A percentile compares a stretch with the other conserved stretches of the same genome.
phyloP scores from a whole-genome alignment of 1,284 basidiomycete genomes.

The Ustilago hordei region DNA sequence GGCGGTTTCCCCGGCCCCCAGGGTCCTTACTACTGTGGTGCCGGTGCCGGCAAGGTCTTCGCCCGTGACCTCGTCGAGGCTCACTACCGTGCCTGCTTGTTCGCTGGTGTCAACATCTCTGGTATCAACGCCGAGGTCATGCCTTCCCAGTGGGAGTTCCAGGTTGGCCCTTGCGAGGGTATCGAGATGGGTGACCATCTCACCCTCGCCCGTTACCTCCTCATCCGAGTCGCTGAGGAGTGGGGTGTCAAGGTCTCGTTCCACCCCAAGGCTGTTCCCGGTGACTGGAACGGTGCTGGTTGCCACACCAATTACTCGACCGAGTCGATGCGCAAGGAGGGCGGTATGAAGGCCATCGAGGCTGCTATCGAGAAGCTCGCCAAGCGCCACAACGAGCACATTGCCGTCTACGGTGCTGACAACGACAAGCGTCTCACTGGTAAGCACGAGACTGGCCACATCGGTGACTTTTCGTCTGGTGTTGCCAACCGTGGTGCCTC shows the following conservation, averaged over 20 bases:
- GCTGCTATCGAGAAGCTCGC: slow-evolving; percentile 80
- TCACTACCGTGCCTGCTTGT: slow-evolving; percentile 95
- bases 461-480: slow-evolving; percentile 90
- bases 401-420: slow-evolving; percentile 69
- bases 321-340: slow-evolving; percentile 59
- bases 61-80: slow-evolving; percentile 99
- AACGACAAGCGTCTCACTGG: slow-evolving; percentile 69
- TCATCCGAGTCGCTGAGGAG: slow-evolving; percentile 80
- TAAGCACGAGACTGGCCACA: slow-evolving; percentile 88
- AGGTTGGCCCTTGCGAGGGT: slow-evolving; percentile 96
- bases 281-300: slow-evolving; percentile 99
- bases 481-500: slow-evolving; percentile 92
- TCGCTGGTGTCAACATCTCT: slow-evolving; percentile 96
- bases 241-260: slow-evolving; percentile 96
- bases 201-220: slow-evolving; percentile 67
- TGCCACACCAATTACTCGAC: slow-evolving; percentile 74
- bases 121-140: slow-evolving; percentile 99
- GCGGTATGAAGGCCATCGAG: slow-evolving; percentile 92
- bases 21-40: slow-evolving; percentile 99
- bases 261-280: slow-evolving; percentile 98
- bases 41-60: slow-evolving; percentile 97
- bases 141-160: slow-evolving; percentile 99
- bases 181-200: slow-evolving; percentile 94
- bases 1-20: slow-evolving; percentile 99
- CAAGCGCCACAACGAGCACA: slow-evolving; percentile 71